phyloP scores from a whole-genome alignment of 139 green algal genomes.

The Eudorina sp. region DNA sequence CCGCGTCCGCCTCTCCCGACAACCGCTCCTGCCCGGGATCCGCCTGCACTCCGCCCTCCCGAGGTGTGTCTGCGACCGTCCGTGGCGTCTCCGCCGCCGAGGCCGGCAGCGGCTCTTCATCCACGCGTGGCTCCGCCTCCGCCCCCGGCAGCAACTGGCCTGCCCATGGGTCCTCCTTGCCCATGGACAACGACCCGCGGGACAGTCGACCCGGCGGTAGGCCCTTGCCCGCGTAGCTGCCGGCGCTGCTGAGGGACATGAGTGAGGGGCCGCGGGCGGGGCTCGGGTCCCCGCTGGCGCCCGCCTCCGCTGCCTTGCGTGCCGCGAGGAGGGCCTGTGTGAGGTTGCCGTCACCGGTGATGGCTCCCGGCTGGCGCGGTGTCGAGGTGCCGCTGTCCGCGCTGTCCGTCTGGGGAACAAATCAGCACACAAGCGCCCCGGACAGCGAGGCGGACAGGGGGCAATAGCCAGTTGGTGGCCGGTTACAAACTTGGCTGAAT shows the following conservation, averaged over 20 bases:
- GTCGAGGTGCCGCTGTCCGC: not conserved
- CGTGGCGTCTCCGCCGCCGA: not conserved
- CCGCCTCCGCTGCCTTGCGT: not conserved
- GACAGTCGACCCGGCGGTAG: not conserved
- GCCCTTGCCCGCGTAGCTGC: not conserved
- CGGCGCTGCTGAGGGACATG: not conserved
- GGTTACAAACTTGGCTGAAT: too few species aligned
- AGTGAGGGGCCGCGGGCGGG: not conserved
- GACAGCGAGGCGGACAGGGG: too few species aligned
- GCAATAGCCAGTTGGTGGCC: too few species aligned
- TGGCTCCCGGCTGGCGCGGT: not conserved
- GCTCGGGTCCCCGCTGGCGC: not conserved
- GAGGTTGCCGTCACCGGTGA: conserved; percentile 14
- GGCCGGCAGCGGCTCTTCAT: not conserved
- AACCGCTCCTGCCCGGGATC: not conserved
- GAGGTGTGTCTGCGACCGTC: not conserved
- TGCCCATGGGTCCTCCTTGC: not conserved
- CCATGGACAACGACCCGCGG: not conserved
- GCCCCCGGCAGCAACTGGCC: not conserved
- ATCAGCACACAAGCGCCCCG: too few species aligned
- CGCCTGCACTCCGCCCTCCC: not conserved
- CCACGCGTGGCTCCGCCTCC: not conserved
- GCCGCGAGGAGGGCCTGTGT: conserved; percentile 9
- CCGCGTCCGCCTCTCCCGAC: not conserved
- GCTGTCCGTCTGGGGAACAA: not conserved